Conservation (phyloP, 139 green algal species). For the Chlorella sp. region DNA sequence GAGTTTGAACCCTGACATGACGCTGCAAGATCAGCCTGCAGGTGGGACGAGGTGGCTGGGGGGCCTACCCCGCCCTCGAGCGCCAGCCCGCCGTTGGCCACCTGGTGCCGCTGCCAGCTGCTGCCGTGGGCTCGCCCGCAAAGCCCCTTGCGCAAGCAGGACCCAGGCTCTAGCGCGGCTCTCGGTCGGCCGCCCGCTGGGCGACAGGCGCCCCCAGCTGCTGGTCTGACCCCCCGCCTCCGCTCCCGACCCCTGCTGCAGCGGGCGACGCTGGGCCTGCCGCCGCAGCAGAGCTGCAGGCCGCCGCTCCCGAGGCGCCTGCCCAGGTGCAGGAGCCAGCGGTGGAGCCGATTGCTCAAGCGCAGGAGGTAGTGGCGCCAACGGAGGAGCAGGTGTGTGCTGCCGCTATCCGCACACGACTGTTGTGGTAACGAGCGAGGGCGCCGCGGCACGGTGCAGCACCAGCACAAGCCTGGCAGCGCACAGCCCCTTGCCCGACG, state of each 20-base stretch:
- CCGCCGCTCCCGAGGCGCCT: background rate
- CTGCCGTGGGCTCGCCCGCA: background rate
- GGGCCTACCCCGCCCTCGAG: background rate
- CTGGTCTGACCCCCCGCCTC: background rate
- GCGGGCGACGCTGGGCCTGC: background rate
- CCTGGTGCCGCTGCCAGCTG: background rate
- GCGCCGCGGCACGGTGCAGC: background rate
- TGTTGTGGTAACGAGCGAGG: background rate
- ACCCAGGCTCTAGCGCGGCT: too few species aligned
- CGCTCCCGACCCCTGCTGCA: background rate
- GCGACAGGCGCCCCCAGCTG: background rate
- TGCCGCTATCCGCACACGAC: background rate
- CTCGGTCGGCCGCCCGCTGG: background rate
- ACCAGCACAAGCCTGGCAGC: background rate
- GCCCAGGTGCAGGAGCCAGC: background rate
- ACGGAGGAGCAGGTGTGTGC: slow-evolving; percentile 1
- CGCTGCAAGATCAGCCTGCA: background rate
- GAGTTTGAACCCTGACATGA: slow-evolving; percentile 11
- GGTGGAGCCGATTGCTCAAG: background rate
- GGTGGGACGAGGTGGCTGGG: background rate
- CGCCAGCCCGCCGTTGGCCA: background rate
- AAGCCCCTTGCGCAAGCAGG: too few species aligned
- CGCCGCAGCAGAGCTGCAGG: background rate
- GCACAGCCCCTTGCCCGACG: background rate
- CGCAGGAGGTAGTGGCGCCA: background rate